Base-by-base conservation (phyloP, 257 asterid species). In the Dorcoceras hygrometricum region DNA sequence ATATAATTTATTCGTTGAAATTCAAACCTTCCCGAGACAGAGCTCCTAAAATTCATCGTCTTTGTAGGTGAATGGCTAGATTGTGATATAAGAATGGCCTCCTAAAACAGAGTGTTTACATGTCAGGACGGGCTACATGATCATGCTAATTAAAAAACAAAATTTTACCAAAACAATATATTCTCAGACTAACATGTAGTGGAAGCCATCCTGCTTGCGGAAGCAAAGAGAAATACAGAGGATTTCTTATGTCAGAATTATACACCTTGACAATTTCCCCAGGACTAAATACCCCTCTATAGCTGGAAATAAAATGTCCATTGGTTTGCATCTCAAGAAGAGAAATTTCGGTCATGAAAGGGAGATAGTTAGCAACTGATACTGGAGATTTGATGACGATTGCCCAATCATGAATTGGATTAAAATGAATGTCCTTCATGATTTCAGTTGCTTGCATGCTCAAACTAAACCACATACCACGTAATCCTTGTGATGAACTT, bases 151-250 rank as follows among this genome's bases (percentile, higher is more conserved):
- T 50, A 62, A 51, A 16, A 56, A 25, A 59, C 54, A 77, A 63
- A 26, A 19, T 28, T 36, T 65, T 66, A 10, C 20, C 4, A 23
- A 48, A 48, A 32, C 23, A 23, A 71, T n/a, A 60, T 12, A 50
- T 12, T 62, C 46, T 32, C 46, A 8, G 39, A 84, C 95, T 79
- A 65, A 93, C 99, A 56, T 90, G 95, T 54, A 85, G 57, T 20
- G 97, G 88, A 71, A 83, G 80, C 99, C 99, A 93, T 81, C 97
- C 99, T 80, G 81, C 86, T 78, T 90, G 99, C 23, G 99, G 97
- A 74, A 90, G 90, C 86, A 93, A 79, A 19, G 99, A 85, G 27
- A 90, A 39, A 79, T 88, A 93, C 73, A 93, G 68, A 46, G 96
- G 95, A 65, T 77, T 88, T 79, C 91, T 85, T 71, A 90, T 85